Conservation (phyloP, 192 early-diverging fungal species). For the Linnemannia hyalina region DNA sequence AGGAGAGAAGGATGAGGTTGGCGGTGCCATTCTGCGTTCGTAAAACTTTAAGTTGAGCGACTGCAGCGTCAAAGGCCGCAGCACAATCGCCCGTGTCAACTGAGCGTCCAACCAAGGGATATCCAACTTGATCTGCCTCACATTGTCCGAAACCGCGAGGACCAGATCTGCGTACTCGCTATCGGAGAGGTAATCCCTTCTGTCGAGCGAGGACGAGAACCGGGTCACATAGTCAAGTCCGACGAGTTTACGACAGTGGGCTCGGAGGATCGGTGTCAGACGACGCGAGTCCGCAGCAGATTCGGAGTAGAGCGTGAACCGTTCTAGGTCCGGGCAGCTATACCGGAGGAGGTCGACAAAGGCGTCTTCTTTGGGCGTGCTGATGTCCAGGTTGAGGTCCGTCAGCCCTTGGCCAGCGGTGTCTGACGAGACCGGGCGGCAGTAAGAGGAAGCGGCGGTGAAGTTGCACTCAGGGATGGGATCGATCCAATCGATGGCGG, state of each 20-base stretch:
- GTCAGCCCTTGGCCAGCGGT: neutral
- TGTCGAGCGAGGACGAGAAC: slow-evolving; percentile 21
- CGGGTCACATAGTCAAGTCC: slow-evolving; percentile 30
- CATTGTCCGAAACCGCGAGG: neutral
- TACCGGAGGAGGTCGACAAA: slow-evolving; percentile 27
- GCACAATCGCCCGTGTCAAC: slow-evolving; percentile 22
- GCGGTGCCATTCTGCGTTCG: slow-evolving; percentile 4
- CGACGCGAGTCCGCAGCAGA: slow-evolving; percentile 14
- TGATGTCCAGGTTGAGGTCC: slow-evolving; percentile 28
- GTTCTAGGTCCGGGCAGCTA: slow-evolving; percentile 28
- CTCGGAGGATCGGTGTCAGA: slow-evolving; percentile 22
- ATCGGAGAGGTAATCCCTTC: slow-evolving; percentile 32
- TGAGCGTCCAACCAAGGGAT: slow-evolving; percentile 32
- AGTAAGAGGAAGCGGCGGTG: neutral
- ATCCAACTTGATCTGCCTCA: slow-evolving; percentile 25
- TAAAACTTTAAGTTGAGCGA: slow-evolving; percentile 20
- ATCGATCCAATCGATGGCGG: slow-evolving; percentile 34
- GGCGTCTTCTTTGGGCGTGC: slow-evolving; percentile 21
- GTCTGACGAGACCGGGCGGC: neutral
- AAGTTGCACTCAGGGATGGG: neutral
- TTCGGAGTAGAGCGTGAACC: slow-evolving; percentile 36
- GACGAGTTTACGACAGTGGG: slow-evolving; percentile 12
- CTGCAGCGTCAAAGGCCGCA: slow-evolving; percentile 5
- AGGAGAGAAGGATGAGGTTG: neutral
- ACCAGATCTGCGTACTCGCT: slow-evolving; percentile 31